Evolutionary conservation across 768 basidiomycete genomes (phyloP), one percentile per base, ranked within the genome.

Genomic region (Neoboletus subvelutipes): DNA sequence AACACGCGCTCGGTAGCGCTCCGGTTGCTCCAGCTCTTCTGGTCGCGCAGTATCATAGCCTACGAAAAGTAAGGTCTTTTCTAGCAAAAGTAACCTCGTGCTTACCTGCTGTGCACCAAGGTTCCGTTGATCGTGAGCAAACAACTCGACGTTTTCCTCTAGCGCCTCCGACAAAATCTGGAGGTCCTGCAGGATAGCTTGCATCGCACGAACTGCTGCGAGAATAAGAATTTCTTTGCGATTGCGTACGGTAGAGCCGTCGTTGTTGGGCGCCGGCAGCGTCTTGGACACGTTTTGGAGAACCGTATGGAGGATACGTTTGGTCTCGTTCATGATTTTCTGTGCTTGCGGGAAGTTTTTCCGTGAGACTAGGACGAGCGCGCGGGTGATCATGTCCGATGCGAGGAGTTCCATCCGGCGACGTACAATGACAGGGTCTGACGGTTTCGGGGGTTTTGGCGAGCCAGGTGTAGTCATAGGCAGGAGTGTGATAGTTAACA

Each of bases 351-450:
- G 79, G 73, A 86, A 91, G 70, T 98, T 97, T 70, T 94, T 84
- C 64, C 94, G 79, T 40, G 92, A 91, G 51, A 97, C 94, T 45
- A 98, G 82, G 31, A 98, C 90, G 31, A 99, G 81, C 18, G 90
- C 88, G 12, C 97, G 86, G 2, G 94, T 94, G 69, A 98, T 94
- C 94, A 98, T 98, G 73, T 98, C 97, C 28, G 89, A 90, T 26
- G 94, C 91, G 39, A 98, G 83, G 5, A 99, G 83, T 77, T 99
- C 97, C 94, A 98, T 97, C 24, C 96, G 78, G 39, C 97, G 81
- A 28, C 97, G 86, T 28, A 96, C 90, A 64, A 99, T 94, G 50
- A 89, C 85, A 1, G 94, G 88, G 67, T 96, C 92, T 0, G 91
- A 91, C 31, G 82, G 77, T 47, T 66, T 69, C 2, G 78, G 75